Evolutionary conservation across 805 yeast genomes (phyloP).

Genomic region (Hanseniaspora clermontiae): DNA sequence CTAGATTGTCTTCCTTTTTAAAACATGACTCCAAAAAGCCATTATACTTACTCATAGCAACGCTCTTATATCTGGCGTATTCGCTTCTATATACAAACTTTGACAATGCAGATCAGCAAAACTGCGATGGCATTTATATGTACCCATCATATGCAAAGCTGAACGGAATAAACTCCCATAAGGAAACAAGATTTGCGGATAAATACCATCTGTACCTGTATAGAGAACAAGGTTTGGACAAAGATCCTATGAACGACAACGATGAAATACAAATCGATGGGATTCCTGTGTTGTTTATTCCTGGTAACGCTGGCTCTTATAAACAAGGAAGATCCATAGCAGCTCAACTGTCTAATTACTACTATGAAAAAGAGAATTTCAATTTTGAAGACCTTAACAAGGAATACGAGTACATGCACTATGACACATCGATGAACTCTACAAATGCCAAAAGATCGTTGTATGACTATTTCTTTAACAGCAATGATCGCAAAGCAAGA

Average conservation of each 20-base stretch:
- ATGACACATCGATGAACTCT: constrained; percentile 12
- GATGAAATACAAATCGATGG: constrained; percentile 40
- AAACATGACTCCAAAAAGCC: not conserved
- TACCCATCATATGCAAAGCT: constrained; percentile 71
- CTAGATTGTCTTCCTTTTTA: not conserved
- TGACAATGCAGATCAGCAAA: constrained; percentile 37
- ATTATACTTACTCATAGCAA: constrained; percentile 16
- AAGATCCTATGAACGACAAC: constrained; percentile 34
- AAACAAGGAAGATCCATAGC: constrained; percentile 88
- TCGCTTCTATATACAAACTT: constrained; percentile 17
- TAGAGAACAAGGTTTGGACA: constrained; percentile 66
- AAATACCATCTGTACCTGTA: constrained; percentile 79
- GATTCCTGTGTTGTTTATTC: constrained; percentile 81
- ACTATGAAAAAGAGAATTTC: constrained; percentile 26
- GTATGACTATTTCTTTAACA: not conserved
- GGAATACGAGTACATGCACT: constrained; percentile 16
- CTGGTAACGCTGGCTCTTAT: constrained; percentile 95
- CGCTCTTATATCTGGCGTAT: constrained; percentile 14
- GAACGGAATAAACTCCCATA: constrained; percentile 49
- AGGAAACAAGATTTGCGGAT: constrained; percentile 56
- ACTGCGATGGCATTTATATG: constrained; percentile 66
- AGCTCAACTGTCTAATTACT: constrained; percentile 54
- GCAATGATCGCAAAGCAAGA: constrained; percentile 18
- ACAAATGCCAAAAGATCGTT: constrained; percentile 20
- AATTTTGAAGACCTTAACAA: constrained; percentile 16